Percentiles rank a stretch among this genome's conserved stretches.
Evolutionary conservation across 768 basidiomycete genomes (phyloP).

Genomic region (Suillus subaureus): DNA sequence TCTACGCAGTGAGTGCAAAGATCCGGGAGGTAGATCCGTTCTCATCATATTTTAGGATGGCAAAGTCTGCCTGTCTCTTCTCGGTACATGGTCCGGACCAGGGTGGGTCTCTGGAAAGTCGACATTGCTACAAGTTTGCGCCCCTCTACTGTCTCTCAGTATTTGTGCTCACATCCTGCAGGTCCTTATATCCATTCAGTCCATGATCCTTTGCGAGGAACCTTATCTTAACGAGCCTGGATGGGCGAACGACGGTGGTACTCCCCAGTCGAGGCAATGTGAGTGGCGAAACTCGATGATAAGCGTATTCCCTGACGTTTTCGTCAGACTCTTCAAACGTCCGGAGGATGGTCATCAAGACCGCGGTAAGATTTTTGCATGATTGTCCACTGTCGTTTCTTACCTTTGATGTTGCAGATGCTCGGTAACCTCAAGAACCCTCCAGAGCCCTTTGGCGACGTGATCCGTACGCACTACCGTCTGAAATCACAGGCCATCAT

Average conservation of each 20-base stretch:
- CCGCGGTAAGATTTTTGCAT: constrained; percentile 58
- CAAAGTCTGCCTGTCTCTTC: constrained; percentile 89
- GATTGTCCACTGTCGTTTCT: constrained; percentile 4
- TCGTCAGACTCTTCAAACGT: constrained; percentile 85
- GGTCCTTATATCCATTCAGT: constrained; percentile 93
- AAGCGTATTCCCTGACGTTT: constrained; percentile 15
- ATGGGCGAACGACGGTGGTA: constrained; percentile 75
- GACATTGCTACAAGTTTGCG: constrained; percentile 77
- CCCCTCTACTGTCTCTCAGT: neutral
- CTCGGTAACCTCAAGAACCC: constrained; percentile 79
- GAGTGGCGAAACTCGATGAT: constrained; percentile 28
- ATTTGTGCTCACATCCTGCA: constrained; percentile 21
- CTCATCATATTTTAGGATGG: constrained; percentile 58
- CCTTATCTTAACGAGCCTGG: constrained; percentile 93
- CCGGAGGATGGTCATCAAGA: constrained; percentile 88
- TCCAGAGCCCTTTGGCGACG: constrained; percentile 83
- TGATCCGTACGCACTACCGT: constrained; percentile 89
- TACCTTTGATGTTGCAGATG: constrained; percentile 54
- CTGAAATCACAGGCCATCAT: constrained; percentile 75
- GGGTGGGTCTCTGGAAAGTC: constrained; percentile 93
- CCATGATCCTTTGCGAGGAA: constrained; percentile 93
- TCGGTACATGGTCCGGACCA: constrained; percentile 93
- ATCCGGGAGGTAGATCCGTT: neutral
- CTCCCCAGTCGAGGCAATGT: constrained; percentile 79
- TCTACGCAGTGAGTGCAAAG: constrained; percentile 71